phyloP scores from a whole-genome alignment of 208 protist species.

The Leishmania tarentolae region DNA sequence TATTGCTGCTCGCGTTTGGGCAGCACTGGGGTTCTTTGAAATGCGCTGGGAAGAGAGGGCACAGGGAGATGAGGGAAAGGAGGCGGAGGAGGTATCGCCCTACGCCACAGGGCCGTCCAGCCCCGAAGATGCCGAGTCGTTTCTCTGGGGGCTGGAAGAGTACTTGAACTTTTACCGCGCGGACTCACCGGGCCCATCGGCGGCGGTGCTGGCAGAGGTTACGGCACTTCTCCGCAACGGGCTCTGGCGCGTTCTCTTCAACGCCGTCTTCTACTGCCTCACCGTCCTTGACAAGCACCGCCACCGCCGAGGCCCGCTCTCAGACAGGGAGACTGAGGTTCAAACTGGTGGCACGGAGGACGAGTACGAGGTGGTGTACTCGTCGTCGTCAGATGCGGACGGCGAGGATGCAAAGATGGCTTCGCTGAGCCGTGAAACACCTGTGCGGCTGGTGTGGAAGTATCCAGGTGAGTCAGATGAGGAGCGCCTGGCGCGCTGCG shows the following conservation, averaged over 20 bases:
- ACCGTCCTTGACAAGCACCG: slow-evolving; percentile 33
- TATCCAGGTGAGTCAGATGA: slow-evolving; percentile 16
- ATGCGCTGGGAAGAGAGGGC: slow-evolving; percentile 18
- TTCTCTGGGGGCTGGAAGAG: slow-evolving; percentile 18
- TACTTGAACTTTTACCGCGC: slow-evolving; percentile 13
- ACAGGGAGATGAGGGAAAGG: background rate
- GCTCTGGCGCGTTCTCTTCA: slow-evolving; percentile 61
- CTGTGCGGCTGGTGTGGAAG: slow-evolving; percentile 26
- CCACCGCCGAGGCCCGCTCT: slow-evolving; percentile 9
- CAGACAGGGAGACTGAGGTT: slow-evolving; percentile 28
- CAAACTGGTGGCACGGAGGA: slow-evolving; percentile 37
- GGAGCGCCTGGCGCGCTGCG: slow-evolving; percentile 16
- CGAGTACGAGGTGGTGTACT: slow-evolving; percentile 33
- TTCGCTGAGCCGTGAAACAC: slow-evolving; percentile 6
- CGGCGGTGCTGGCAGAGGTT: background rate
- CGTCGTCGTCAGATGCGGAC: slow-evolving; percentile 10
- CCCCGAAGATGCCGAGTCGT: slow-evolving; percentile 21
- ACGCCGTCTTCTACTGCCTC: slow-evolving; percentile 69
- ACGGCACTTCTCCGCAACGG: slow-evolving; percentile 35
- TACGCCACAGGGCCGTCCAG: background rate
- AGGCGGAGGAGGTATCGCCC: background rate
- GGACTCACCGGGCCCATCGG: background rate
- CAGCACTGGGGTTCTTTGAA: slow-evolving; percentile 51
- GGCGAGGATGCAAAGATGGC: background rate
- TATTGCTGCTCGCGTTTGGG: slow-evolving; percentile 51